phyloP scores from a whole-genome alignment of 352 stramenopile species.

The Phytopythium ostracodes region DNA sequence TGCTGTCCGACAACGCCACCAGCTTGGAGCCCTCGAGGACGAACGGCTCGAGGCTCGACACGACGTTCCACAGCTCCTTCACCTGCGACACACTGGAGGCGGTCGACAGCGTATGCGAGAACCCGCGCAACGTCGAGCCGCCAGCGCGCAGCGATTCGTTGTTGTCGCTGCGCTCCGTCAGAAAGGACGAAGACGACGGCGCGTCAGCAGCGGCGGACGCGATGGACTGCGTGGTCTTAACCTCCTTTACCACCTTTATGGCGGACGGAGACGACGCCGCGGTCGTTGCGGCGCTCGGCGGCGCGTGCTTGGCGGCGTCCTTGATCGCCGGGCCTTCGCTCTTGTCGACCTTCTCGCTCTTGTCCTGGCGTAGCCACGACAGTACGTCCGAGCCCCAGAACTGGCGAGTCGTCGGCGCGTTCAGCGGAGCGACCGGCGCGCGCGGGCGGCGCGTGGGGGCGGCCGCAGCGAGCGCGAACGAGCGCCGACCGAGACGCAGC shows the following conservation, averaged over 20 bases:
- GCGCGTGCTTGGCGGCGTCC: neutral
- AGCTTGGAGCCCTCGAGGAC: slow-evolving; percentile 11
- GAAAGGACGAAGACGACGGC: neutral
- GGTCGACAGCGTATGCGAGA: slow-evolving; percentile 21
- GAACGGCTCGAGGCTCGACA: slow-evolving; percentile 27
- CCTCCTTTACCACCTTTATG: neutral
- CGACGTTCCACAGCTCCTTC: slow-evolving; percentile 22
- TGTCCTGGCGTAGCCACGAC: slow-evolving; percentile 28
- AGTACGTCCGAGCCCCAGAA: slow-evolving; percentile 38
- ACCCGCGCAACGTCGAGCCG: slow-evolving; percentile 14
- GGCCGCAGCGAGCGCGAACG: slow-evolving; percentile 6
- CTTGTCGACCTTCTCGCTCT: neutral
- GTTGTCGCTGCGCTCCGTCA: slow-evolving; percentile 3
- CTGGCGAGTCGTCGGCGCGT: slow-evolving; percentile 17
- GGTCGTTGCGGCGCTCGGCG: neutral
- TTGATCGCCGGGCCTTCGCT: neutral
- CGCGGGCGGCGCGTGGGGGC: neutral
- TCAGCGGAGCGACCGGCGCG: neutral
- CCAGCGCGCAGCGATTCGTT: slow-evolving; percentile 6
- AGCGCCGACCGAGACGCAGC: slow-evolving; percentile 9
- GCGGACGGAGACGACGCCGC: neutral
- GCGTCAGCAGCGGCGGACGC: neutral
- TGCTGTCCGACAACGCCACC: slow-evolving; percentile 9
- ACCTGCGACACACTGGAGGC: slow-evolving; percentile 12
- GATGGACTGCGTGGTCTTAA: neutral